Conservation (phyloP, 2,329 filamentous ascomycete species). For the Fusarium chlamydosporum region DNA sequence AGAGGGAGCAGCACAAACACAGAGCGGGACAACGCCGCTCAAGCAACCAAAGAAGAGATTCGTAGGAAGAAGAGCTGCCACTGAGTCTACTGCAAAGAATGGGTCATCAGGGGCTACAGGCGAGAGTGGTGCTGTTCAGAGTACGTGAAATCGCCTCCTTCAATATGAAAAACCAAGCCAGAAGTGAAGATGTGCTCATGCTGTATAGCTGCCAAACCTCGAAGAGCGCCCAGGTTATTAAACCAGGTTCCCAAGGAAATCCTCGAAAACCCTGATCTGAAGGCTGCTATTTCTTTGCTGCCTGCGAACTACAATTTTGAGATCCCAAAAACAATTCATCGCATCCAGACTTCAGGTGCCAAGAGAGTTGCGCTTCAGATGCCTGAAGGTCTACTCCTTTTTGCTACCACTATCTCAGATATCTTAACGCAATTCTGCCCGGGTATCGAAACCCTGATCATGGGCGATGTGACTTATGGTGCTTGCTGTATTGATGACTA, state of each 20-base stretch:
- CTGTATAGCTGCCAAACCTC: conserved; percentile 74
- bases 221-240: conserved; percentile 81
- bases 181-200: conserved; percentile 36
- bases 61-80: conserved; percentile 83
- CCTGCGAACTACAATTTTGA: conserved; percentile 99
- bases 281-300: conserved; percentile 86
- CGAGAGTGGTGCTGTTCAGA: conserved; percentile 59
- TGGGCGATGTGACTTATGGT: conserved; percentile 99
- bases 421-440: conserved; percentile 96
- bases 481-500: conserved; percentile 99
- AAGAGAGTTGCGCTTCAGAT: conserved; percentile 95
- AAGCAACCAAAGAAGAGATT: conserved; percentile 93
- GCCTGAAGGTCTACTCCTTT: conserved; percentile 93
- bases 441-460: conserved; percentile 92
- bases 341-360: conserved; percentile 83
- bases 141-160: conserved; percentile 59
- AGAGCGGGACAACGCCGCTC: conserved; percentile 60
- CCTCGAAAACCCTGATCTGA: conserved; percentile 85
- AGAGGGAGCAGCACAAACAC: conserved; percentile 38
- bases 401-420: conserved; percentile 97
- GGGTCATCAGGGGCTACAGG: conserved; percentile 47
- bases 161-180: conserved; percentile 4
- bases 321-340: conserved; percentile 97
- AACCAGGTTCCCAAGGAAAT: conserved; percentile 94
- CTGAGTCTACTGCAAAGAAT: conserved; percentile 69